Conservation (phyloP, 495 filamentous ascomycete genomes). For the Penicillium paxilli region DNA sequence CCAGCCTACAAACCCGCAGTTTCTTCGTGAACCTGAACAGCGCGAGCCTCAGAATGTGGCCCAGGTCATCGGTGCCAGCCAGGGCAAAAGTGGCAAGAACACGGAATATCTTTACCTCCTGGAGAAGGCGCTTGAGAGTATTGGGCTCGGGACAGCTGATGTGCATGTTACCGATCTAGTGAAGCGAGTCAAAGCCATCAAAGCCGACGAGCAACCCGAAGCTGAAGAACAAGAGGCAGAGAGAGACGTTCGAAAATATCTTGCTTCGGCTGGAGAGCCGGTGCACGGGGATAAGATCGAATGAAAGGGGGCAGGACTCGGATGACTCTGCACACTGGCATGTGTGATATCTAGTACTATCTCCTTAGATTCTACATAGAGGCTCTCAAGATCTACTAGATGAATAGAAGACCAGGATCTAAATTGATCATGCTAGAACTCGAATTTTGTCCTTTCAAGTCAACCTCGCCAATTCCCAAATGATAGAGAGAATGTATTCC, state of each 20-base stretch:
- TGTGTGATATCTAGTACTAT: too few relatives aligned
- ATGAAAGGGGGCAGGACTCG: constrained; percentile 7
- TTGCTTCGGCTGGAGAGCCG: constrained; percentile 26
- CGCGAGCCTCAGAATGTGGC: constrained; percentile 82
- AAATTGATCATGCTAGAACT: neutral
- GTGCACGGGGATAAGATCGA: constrained; percentile 27
- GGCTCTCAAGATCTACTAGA: neutral
- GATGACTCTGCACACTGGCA: too few relatives aligned
- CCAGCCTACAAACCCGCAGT: constrained; percentile 90
- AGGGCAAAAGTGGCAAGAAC: constrained; percentile 87
- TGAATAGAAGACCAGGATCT: neutral
- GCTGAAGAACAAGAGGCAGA: constrained; percentile 39
- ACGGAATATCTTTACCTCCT: constrained; percentile 85
- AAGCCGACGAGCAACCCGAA: constrained; percentile 27
- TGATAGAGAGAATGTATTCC: neutral
- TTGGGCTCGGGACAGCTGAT: constrained; percentile 80
- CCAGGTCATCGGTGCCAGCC: constrained; percentile 73
- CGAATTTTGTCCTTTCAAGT: neutral
- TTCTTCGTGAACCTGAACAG: constrained; percentile 62
- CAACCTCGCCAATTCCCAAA: neutral
- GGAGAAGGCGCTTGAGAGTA: constrained; percentile 70
- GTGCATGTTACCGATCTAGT: constrained; percentile 69
- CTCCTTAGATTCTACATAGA: neutral
- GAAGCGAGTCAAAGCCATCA: constrained; percentile 42
- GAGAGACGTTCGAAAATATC: constrained; percentile 33